Evolutionary conservation across 495 filamentous ascomycete species (phyloP).

Genomic region (Cudoniella acicularis): DNA sequence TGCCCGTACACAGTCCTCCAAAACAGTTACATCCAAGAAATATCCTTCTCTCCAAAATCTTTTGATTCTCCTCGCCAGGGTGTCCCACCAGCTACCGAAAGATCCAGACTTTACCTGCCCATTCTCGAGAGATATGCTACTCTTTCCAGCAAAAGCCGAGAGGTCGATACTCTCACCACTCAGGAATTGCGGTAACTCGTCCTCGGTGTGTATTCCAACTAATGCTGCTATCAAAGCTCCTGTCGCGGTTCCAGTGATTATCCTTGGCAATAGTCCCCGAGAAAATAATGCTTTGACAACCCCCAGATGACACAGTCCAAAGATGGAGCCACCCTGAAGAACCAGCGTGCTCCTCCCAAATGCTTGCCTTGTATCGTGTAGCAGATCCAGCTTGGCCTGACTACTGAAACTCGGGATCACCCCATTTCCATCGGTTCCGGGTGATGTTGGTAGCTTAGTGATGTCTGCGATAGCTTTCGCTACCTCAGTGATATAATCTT

Average conservation of each 20-base stretch:
- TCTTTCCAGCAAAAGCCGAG: constrained; percentile 63
- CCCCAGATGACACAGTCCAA: constrained; percentile 87
- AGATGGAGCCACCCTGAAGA: constrained; percentile 87
- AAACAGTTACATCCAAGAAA: constrained; percentile 74
- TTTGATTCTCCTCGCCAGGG: constrained; percentile 54
- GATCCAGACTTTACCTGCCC: constrained; percentile 17
- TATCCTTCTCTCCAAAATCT: constrained; percentile 73
- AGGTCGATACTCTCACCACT: constrained; percentile 79
- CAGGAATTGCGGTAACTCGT: constrained; percentile 74
- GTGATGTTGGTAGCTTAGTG: constrained; percentile 61
- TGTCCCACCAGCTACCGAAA: constrained; percentile 46
- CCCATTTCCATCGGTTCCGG: constrained; percentile 24
- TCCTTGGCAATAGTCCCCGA: constrained; percentile 78
- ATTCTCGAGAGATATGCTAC: background rate
- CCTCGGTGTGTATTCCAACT: constrained; percentile 84
- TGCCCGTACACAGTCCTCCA: constrained; percentile 80
- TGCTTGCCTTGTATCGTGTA: constrained; percentile 86
- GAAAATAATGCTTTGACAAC: constrained; percentile 87
- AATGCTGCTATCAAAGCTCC: constrained; percentile 89
- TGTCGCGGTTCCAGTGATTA: constrained; percentile 88
- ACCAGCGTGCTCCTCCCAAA: constrained; percentile 86
- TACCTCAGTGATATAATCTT: constrained; percentile 85
- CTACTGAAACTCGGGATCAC: constrained; percentile 54
- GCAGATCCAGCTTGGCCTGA: constrained; percentile 80
- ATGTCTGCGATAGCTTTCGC: constrained; percentile 77